Evolutionary conservation across 2,329 filamentous ascomycete species (phyloP).

Genomic region (Phyllosticta citrichinensis): DNA sequence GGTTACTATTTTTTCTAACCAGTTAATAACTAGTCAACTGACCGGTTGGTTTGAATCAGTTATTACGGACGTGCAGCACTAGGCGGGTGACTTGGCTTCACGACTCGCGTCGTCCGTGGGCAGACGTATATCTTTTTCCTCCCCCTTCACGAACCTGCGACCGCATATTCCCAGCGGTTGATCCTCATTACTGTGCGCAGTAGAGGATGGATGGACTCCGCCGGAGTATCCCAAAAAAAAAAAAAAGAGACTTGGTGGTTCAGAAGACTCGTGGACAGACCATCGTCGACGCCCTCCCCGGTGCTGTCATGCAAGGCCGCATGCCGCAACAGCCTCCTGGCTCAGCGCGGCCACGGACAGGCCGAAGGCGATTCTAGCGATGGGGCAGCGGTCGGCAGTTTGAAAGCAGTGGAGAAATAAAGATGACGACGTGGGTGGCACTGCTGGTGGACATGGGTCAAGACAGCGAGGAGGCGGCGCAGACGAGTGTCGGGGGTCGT

Average conservation of each 20-base stretch:
- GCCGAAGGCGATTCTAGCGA: not conserved
- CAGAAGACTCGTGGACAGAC: not conserved
- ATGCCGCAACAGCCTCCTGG: not conserved
- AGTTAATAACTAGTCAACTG: no score
- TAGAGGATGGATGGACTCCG: not conserved
- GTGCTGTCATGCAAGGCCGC: not conserved
- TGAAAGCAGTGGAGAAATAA: not conserved
- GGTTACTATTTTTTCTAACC: no score
- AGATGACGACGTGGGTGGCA: not conserved
- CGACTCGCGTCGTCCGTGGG: not conserved
- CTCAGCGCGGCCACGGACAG: not conserved
- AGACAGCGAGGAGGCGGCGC: not conserved
- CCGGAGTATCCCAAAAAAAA: not conserved
- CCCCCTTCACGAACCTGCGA: not conserved
- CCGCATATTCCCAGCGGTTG: not conserved
- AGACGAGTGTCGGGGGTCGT: not conserved
- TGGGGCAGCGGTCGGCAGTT: not conserved
- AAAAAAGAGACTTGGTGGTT: not conserved
- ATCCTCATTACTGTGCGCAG: not conserved
- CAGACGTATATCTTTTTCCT: not conserved
- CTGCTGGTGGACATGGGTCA: not conserved
- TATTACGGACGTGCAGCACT: no score
- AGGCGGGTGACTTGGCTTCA: not conserved
- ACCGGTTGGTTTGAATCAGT: no score
- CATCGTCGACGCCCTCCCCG: not conserved